Base-by-base conservation (phyloP, 2,329 filamentous ascomycete species). In the Mollisia scopiformis region DNA sequence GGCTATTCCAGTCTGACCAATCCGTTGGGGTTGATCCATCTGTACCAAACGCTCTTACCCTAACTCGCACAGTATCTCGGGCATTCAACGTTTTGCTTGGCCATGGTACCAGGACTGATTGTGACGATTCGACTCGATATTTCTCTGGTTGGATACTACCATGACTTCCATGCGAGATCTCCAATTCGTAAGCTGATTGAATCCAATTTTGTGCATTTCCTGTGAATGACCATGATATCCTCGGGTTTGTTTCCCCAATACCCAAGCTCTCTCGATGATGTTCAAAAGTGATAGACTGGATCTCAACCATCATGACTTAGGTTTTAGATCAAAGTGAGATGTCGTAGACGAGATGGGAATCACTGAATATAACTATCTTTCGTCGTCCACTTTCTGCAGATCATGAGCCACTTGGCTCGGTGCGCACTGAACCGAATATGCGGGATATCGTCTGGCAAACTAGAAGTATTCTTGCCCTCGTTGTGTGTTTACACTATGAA, bases 221-320 rank as follows among this genome's bases (percentile, higher is more conserved):
- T 3, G 72, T 71, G 49, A 82, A 80, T 4, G 74, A 66, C 80
- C 80, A 83, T 1, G 80, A 81, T 46, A 83, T 76, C 0, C 80
- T 74, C 8, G 80, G 80, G 10, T 71, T 56, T 0, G 71, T 66
- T 57, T 82, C 79, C 2, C 73, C 77, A 28, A 82, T 80, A 6
- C 80, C 80, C 2, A 82, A 65, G 19, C 76, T 72, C 13, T 64
- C 58, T 50, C 56, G 59, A 46, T 70, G 66, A 52, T 70, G 67
- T 57, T 69, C 67, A 47, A 70, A 62, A 11, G 61, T 64, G 6
- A 64, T 49, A 5, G 60, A 55, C 2, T 57, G 27, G 6, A 63
- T 57, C 53, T 64, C 39, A 6, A 61, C 41, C 55, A 58, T 61
- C 25, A 23, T 47, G 23, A 27, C 7, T 6, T 3, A 25, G 11